These are phyloP conservation scores for Podospora pseudocomata DNA, from an alignment of 495 filamentous ascomycete species.

Conservation along the genomic window DNA sequence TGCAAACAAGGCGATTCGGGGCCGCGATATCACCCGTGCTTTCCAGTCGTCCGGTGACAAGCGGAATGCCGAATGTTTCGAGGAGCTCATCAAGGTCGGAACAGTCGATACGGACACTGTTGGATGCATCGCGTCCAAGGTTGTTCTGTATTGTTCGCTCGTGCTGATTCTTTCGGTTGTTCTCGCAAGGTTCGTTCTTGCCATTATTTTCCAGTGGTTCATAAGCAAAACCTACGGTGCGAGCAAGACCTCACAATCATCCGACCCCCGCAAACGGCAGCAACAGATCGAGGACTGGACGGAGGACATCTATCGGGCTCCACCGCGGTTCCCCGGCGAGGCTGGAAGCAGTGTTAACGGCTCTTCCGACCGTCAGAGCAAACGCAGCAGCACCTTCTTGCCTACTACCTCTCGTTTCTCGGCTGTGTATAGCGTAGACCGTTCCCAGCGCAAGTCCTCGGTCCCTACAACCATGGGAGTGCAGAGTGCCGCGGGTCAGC, in stretches of 20 bases:
- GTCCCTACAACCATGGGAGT: constrained; percentile 93
- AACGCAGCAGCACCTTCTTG: constrained; percentile 74
- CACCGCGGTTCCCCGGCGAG: constrained; percentile 71
- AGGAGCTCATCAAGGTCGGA: constrained; percentile 92
- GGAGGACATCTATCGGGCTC: constrained; percentile 92
- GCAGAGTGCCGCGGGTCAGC: constrained; percentile 76
- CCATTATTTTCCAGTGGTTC: constrained; percentile 93
- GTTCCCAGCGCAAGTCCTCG: constrained; percentile 44
- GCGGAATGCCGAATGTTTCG: constrained; percentile 75
- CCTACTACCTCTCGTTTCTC: constrained; percentile 92
- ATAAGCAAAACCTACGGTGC: constrained; percentile 77
- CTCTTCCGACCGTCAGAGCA: constrained; percentile 65
- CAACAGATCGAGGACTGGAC: constrained; percentile 98
- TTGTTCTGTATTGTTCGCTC: constrained; percentile 92
- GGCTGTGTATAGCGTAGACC: constrained; percentile 75
- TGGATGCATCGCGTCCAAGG: constrained; percentile 94
- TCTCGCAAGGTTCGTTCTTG: constrained; percentile 80
- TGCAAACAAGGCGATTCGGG: constrained; percentile 67
- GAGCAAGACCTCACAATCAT: constrained; percentile 63
- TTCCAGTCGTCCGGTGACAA: constrained; percentile 76
- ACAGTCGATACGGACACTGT: constrained; percentile 94
- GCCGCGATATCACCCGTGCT: constrained; percentile 86
- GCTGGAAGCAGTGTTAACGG: constrained; percentile 53
- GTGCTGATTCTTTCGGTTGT: constrained; percentile 93
- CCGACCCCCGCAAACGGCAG: constrained; percentile 73